Conservation (phyloP, 495 filamentous ascomycete genomes). For the Podospora anserina region DNA sequence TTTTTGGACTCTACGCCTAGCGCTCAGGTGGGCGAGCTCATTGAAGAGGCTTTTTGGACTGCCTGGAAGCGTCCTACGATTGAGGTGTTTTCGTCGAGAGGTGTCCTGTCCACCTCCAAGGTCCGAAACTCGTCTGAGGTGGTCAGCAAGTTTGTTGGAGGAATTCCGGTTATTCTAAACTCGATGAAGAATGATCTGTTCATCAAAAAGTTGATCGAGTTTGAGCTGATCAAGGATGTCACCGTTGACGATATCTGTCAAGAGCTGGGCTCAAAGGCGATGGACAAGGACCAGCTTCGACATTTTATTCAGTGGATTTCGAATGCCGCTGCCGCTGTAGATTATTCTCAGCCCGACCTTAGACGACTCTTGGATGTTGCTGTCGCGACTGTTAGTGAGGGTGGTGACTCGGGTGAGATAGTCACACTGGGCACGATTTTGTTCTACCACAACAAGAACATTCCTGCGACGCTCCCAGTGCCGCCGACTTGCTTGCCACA, state of each 20-base stretch:
- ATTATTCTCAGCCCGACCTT: constrained; percentile 62
- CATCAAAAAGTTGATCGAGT: constrained; percentile 70
- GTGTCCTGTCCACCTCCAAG: constrained; percentile 71
- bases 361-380: constrained; percentile 71
- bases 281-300: constrained; percentile 68
- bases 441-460: constrained; percentile 69
- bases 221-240: constrained; percentile 76
- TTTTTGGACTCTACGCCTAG: constrained; percentile 88
- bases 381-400: constrained; percentile 71
- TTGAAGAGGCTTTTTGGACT: constrained; percentile 94
- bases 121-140: constrained; percentile 80
- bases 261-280: constrained; percentile 72
- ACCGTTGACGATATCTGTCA: constrained; percentile 79
- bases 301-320: constrained; percentile 82
- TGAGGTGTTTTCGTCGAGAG: constrained; percentile 81
- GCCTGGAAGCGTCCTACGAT: constrained; percentile 76
- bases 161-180: constrained; percentile 82
- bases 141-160: constrained; percentile 76
- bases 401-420: constrained; percentile 58
- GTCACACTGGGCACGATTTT: constrained; percentile 72
- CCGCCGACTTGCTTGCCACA: constrained; percentile 83
- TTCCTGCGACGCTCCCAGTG: constrained; percentile 77
- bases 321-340: constrained; percentile 59
- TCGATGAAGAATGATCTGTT: constrained; percentile 66
- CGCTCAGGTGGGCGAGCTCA: constrained; percentile 69